phyloP scores from a whole-genome alignment of 495 filamentous ascomycete genomes.

The Talaromyces wortmannii region DNA sequence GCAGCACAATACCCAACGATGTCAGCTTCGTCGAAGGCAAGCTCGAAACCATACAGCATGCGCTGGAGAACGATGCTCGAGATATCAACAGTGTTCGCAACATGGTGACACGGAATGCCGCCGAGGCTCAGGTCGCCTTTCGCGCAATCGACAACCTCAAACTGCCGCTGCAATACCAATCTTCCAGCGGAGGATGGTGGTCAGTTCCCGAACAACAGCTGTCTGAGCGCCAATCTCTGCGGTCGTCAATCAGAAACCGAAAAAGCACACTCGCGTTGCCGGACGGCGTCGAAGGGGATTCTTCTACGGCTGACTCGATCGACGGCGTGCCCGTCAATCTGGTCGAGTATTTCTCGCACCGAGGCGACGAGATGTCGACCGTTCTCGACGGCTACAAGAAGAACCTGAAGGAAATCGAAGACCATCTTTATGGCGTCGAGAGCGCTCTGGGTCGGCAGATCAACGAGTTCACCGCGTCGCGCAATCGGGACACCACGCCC shows the following conservation, averaged over 20 bases:
- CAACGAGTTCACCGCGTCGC: conserved; percentile 55
- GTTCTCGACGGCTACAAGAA: conserved; percentile 59
- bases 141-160: conserved; percentile 70
- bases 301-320: conserved; percentile 25
- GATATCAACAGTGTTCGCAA: conserved; percentile 59
- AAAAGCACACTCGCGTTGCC: conserved; percentile 33
- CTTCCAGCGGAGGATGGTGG: conserved; percentile 35
- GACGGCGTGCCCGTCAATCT: conserved; percentile 48
- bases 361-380: conserved; percentile 62
- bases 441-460: conserved; percentile 60
- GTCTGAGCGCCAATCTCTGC: conserved; percentile 29
- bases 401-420: conserved; percentile 75
- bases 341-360: conserved; percentile 68
- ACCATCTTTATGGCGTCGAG: conserved; percentile 72
- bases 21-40: conserved; percentile 68
- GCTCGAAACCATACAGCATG: conserved; percentile 64
- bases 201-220: conserved; percentile 36
- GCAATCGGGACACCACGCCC: conserved; percentile 41
- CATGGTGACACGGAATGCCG: conserved; percentile 58
- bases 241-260: conserved; percentile 31
- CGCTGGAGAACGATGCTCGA: conserved; percentile 65
- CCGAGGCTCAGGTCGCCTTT: conserved; percentile 68
- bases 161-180: conserved; percentile 66
- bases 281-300: conserved; percentile 55
- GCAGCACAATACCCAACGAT: conserved; percentile 62